Percentiles rank a stretch among this genome's conserved stretches.
phyloP scores from a whole-genome alignment of 345 rosid genomes.

The Nasturtium officinale region DNA sequence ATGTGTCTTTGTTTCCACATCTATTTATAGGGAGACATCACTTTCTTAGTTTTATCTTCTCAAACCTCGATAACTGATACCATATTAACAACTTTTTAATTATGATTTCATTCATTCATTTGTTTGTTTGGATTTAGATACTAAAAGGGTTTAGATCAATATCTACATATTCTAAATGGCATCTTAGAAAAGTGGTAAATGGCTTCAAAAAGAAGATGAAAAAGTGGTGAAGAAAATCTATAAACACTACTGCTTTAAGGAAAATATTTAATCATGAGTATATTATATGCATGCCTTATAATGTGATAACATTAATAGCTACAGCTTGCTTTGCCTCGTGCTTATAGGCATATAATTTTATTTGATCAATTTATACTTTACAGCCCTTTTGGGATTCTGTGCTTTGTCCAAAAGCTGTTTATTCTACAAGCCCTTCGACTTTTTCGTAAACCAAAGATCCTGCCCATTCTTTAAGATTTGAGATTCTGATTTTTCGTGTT shows the following conservation, averaged over 20 bases:
- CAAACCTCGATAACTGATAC: constrained; percentile 30
- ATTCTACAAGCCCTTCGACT: neutral
- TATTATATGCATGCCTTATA: constrained; percentile 38
- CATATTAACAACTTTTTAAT: neutral
- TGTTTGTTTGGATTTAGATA: constrained; percentile 9
- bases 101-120: neutral
- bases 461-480: neutral
- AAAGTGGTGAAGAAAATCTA: constrained; percentile 20
- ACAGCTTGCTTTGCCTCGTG: constrained; percentile 20
- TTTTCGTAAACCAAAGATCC: neutral
- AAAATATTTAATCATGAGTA: constrained; percentile 34
- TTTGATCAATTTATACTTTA: neutral
- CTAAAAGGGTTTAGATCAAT: too few relatives aligned
- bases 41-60: constrained; percentile 33
- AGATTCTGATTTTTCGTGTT: neutral
- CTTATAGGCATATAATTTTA: constrained; percentile 5
- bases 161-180: neutral
- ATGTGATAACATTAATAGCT: constrained; percentile 29
- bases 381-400: constrained; percentile 9
- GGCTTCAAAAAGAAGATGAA: constrained; percentile 1
- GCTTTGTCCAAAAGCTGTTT: neutral
- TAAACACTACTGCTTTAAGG: constrained; percentile 23
- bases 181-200: constrained; percentile 19
- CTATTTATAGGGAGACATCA: constrained; percentile 41
- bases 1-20: constrained; percentile 39